Evolutionary conservation across 176 grass and related monocot species (phyloP).

Genomic region (Cenchrus fungigraminus): DNA sequence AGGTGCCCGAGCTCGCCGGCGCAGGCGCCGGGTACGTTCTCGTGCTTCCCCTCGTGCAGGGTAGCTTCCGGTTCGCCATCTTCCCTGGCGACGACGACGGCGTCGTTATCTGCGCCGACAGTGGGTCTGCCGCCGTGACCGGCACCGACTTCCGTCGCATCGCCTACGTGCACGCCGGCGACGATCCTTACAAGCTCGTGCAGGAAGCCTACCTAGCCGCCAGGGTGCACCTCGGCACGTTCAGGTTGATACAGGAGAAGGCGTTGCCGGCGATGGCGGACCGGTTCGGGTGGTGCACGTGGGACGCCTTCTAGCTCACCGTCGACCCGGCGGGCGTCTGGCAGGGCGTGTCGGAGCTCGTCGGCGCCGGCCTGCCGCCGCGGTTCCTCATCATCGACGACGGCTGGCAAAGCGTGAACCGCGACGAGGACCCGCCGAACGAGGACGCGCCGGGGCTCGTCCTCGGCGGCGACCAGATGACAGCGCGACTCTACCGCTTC

Average conservation of each 20-base stretch:
- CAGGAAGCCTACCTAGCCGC: constrained; percentile 54
- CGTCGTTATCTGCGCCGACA: no score
- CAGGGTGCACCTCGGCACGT: constrained; percentile 53
- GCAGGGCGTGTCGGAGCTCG: constrained; percentile 50
- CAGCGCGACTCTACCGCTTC: constrained; percentile 58
- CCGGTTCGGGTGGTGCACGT: constrained; percentile 90
- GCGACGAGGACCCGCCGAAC: constrained; percentile 49
- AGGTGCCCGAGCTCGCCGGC: no score
- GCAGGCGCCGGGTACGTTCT: no score
- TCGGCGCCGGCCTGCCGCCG: constrained; percentile 46
- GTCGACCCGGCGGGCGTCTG: constrained; percentile 42
- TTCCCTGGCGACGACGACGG: no score
- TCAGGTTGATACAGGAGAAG: constrained; percentile 54
- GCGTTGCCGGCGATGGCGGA: constrained; percentile 47
- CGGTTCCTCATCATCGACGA: constrained; percentile 78
- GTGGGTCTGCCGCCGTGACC: constrained; percentile 2
- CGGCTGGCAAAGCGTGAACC: constrained; percentile 74
- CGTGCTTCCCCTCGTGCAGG: no score
- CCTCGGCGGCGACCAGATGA: constrained; percentile 79
- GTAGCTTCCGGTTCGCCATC: no score
- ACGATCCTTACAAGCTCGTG: constrained; percentile 57
- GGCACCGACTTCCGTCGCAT: constrained; percentile 33
- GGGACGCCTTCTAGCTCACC: constrained; percentile 86
- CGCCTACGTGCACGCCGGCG: constrained; percentile 58
- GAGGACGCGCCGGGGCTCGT: constrained; percentile 51